phyloP scores from a whole-genome alignment of 2,329 filamentous ascomycete genomes.

The Fusarium verrucosum region DNA sequence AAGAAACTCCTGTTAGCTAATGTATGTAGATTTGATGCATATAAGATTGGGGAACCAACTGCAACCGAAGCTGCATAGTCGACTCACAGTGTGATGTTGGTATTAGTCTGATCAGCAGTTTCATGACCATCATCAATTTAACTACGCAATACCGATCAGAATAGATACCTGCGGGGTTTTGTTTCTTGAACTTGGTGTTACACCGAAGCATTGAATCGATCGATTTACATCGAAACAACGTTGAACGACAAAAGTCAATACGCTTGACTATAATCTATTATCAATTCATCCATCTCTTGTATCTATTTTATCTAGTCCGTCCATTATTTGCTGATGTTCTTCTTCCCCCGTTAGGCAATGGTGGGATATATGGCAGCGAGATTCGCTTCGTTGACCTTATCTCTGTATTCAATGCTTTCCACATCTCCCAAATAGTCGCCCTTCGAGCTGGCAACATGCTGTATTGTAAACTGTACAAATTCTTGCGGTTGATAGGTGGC shows the following conservation, averaged over 20 bases:
- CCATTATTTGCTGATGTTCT: slow-evolving; percentile 44
- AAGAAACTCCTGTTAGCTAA: background rate
- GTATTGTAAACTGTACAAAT: slow-evolving; percentile 95
- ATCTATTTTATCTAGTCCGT: slow-evolving; percentile 40
- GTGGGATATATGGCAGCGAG: slow-evolving; percentile 48
- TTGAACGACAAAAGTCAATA: background rate
- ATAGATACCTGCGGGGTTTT: background rate
- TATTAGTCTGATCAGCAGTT: background rate
- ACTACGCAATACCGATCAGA: background rate
- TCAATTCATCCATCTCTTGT: background rate
- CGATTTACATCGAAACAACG: background rate
- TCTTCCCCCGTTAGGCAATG: slow-evolving; percentile 47
- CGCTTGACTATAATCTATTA: slow-evolving; percentile 6
- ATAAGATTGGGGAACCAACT: background rate
- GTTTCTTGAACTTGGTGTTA: background rate
- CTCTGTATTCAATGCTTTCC: slow-evolving; percentile 72
- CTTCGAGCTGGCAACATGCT: slow-evolving; percentile 91
- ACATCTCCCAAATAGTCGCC: slow-evolving; percentile 85
- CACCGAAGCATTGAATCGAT: background rate
- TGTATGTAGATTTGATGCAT: background rate
- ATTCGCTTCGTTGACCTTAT: slow-evolving; percentile 57
- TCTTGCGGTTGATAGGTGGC: slow-evolving; percentile 92
- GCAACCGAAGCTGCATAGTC: slow-evolving; percentile 9
- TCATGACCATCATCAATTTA: slow-evolving; percentile 10
- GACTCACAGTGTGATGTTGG: background rate